These are phyloP conservation scores for Verruconis gallopava DNA, from an alignment of 2,329 filamentous ascomycete genomes.

Conservation along the genomic window DNA sequence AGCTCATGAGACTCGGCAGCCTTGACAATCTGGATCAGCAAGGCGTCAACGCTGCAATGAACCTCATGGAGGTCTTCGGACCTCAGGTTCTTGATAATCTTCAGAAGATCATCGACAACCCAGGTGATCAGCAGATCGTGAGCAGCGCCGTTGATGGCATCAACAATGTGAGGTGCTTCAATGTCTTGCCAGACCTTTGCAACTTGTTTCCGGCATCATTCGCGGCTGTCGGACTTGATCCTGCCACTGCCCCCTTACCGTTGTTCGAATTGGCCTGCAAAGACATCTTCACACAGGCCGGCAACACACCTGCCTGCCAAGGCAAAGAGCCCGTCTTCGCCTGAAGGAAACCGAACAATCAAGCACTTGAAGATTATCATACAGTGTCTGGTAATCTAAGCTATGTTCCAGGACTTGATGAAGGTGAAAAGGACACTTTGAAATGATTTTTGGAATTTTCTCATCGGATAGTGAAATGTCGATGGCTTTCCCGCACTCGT, in stretches of 20 bases:
- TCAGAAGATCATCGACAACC: slow-evolving; percentile 9
- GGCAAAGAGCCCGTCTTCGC: too few species aligned
- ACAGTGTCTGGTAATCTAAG: too few species aligned
- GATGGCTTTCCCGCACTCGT: too few species aligned
- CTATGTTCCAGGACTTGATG: too few species aligned
- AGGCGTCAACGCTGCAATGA: slow-evolving; percentile 7
- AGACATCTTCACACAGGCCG: too few species aligned
- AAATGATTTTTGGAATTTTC: too few species aligned
- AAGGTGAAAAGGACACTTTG: too few species aligned
- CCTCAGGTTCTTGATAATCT: slow-evolving; percentile 14
- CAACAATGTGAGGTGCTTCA: slow-evolving; percentile 15
- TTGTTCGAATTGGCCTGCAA: not conserved
- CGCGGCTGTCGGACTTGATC: not conserved
- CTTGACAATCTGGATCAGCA: slow-evolving; percentile 1
- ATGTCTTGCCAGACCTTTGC: slow-evolving; percentile 13
- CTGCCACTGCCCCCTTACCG: not conserved
- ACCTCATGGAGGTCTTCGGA: slow-evolving; percentile 11
- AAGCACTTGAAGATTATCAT: too few species aligned
- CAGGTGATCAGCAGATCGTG: slow-evolving; percentile 8
- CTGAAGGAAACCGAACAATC: too few species aligned
- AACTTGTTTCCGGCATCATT: slow-evolving; percentile 10
- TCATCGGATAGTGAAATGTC: too few species aligned
- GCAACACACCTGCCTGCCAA: too few species aligned
- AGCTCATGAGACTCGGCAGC: slow-evolving; percentile 12
- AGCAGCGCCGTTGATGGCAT: slow-evolving; percentile 11